Conservation (phyloP, 2,329 filamentous ascomycete genomes). For the Fusarium albosuccineum region DNA sequence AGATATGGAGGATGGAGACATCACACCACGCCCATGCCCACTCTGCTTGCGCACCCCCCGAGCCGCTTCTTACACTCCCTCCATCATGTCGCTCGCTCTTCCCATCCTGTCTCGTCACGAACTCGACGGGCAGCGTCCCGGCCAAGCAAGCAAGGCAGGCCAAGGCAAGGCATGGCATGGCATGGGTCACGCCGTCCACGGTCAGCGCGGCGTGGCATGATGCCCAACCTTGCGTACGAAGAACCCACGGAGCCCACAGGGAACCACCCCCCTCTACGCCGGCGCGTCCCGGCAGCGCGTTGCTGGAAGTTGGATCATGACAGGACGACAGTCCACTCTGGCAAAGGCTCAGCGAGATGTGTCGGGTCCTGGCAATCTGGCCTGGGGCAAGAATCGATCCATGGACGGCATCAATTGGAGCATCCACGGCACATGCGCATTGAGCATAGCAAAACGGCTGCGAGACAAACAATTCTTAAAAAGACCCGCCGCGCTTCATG, state of each 20-base stretch:
- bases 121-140: constrained; percentile 17
- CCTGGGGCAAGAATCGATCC: constrained; percentile 31
- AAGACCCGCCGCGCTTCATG: constrained; percentile 45
- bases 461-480: constrained; percentile 32
- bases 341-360: constrained; percentile 28
- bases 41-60: background rate
- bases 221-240: constrained; percentile 35
- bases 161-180: background rate
- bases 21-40: constrained; percentile 27
- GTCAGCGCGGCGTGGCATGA: constrained; percentile 45
- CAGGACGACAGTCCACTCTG: constrained; percentile 48
- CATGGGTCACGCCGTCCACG: constrained; percentile 28
- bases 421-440: constrained; percentile 10
- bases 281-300: constrained; percentile 44
- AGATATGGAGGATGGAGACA: constrained; percentile 11
- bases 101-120: constrained; percentile 8
- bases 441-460: constrained; percentile 8
- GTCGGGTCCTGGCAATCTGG: constrained; percentile 22
- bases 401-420: constrained; percentile 18
- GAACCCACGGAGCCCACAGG: constrained; percentile 33
- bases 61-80: constrained; percentile 18
- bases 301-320: constrained; percentile 35
- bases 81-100: constrained; percentile 1
- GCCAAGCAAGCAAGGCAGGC: background rate
- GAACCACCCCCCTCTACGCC: constrained; percentile 36